A percentile compares a stretch with the other conserved stretches of the same genome.
Conservation (phyloP, 352 stramenopile genomes). For the Globisporangium viniferum region DNA sequence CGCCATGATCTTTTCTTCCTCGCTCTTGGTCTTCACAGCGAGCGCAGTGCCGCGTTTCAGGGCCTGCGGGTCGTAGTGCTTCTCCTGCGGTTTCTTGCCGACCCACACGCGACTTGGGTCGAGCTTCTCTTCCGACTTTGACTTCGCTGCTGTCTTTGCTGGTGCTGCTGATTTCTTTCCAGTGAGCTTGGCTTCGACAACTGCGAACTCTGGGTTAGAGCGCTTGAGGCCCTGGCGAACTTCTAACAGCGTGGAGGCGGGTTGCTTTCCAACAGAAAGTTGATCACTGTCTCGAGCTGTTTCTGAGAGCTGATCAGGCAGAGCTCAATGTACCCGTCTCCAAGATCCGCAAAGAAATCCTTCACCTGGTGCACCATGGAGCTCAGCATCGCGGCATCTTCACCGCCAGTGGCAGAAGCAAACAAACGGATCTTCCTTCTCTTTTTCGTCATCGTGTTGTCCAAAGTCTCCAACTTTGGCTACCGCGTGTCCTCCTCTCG, state of each 20-base stretch:
- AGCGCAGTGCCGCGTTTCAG: slow-evolving; percentile 40
- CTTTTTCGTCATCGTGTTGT: slow-evolving; percentile 3
- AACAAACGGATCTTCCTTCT: neutral
- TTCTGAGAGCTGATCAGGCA: slow-evolving; percentile 44
- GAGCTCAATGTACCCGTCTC: slow-evolving; percentile 60
- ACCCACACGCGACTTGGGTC: slow-evolving; percentile 54
- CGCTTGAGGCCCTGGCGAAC: slow-evolving; percentile 29
- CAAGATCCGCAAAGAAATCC: slow-evolving; percentile 58
- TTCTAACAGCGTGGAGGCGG: slow-evolving; percentile 31
- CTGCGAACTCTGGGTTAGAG: slow-evolving; percentile 27
- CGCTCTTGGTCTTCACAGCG: slow-evolving; percentile 50
- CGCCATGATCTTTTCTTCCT: slow-evolving; percentile 37
- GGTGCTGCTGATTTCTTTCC: slow-evolving; percentile 12
- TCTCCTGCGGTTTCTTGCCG: slow-evolving; percentile 59
- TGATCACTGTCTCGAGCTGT: slow-evolving; percentile 53
- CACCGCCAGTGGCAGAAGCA: neutral
- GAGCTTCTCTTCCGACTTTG: slow-evolving; percentile 32
- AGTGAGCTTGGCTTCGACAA: slow-evolving; percentile 27
- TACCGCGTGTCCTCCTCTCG: slow-evolving; percentile 7
- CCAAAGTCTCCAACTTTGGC: neutral
- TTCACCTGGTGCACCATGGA: slow-evolving; percentile 51
- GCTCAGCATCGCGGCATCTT: slow-evolving; percentile 14
- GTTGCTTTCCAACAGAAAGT: slow-evolving; percentile 56
- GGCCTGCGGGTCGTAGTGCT: slow-evolving; percentile 58
- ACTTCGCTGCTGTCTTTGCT: neutral